Base-by-base conservation (phyloP, 1,284 basidiomycete genomes). In the Grifola frondosa region DNA sequence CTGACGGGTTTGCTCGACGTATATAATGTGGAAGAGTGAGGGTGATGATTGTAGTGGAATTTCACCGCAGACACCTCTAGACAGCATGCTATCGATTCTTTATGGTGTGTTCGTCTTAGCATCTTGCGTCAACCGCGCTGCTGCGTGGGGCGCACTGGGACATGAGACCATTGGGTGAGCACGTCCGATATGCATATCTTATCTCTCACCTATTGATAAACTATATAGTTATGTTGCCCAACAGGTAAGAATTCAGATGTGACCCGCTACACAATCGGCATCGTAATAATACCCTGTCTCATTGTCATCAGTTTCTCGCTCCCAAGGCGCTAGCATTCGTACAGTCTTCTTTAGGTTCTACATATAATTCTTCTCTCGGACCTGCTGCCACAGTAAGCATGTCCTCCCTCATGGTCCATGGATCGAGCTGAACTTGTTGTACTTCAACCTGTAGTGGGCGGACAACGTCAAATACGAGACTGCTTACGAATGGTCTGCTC, bases 91-190 rank as follows among this genome's bases (percentile, higher is more conserved):
- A n/a, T n/a, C n/a, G n/a, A n/a, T n/a, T n/a, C n/a, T n/a, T n/a
- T n/a, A n/a, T n/a, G n/a, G n/a, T n/a, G n/a, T n/a, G n/a, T n/a
- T n/a, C n/a, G n/a, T n/a, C n/a, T n/a, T n/a, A n/a, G n/a, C n/a
- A n/a, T n/a, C n/a, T n/a, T n/a, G n/a, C n/a, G n/a, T n/a, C n/a
- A n/a, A n/a, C n/a, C n/a, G n/a, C n/a, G n/a, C n/a, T n/a, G n/a
- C n/a, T 8, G 50, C 46, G 3, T 52, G 50, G 50, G 50, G 50
- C 13, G 32, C 22, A 11, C 40, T 48, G 5, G 50, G 50, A 3
- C 50, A 52, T 31, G 35, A 52, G 30, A 48, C 50, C 8, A 44
- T 52, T 7, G 50, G 50, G 50, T 52, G 16, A 38, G 50, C n/a
- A n/a, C n/a, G n/a, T n/a, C n/a, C n/a, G n/a, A n/a, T n/a, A n/a